These are phyloP conservation scores for Claviceps sorghi DNA, from an alignment of 2,329 filamentous ascomycete genomes.

Conservation along the genomic window DNA sequence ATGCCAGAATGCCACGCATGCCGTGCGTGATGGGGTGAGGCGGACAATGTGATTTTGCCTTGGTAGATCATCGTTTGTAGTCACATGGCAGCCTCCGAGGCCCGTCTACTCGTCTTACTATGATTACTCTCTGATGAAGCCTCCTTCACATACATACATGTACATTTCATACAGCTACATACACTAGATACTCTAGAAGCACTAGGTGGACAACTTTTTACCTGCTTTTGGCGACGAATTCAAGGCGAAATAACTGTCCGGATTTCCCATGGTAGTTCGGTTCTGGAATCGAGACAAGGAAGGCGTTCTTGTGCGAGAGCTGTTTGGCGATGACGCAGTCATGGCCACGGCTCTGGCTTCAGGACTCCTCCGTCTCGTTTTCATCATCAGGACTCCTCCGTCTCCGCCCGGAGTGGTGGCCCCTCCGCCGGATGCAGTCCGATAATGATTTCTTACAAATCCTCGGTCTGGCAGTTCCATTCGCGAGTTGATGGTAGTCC, in stretches of 20 bases:
- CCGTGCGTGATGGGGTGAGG: too few species aligned
- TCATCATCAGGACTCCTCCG: conserved; percentile 30
- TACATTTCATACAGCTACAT: neutral
- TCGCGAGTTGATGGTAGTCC: conserved; percentile 38
- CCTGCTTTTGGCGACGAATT: conserved; percentile 17
- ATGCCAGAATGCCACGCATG: too few species aligned
- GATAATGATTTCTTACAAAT: conserved; percentile 25
- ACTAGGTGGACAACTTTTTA: conserved; percentile 13
- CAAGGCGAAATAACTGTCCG: conserved; percentile 30
- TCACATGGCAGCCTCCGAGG: too few species aligned
- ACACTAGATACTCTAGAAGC: neutral
- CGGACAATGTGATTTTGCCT: too few species aligned
- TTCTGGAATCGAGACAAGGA: conserved; percentile 23
- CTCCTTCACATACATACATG: neutral
- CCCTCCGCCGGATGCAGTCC: conserved; percentile 25
- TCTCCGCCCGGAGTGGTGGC: conserved; percentile 26
- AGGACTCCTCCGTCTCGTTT: conserved; percentile 22
- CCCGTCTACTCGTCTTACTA: too few species aligned
- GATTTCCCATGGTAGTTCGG: conserved; percentile 10
- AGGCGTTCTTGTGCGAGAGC: conserved; percentile 33
- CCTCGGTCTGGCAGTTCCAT: conserved; percentile 33
- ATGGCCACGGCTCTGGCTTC: conserved; percentile 12
- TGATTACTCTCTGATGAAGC: too few species aligned
- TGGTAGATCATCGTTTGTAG: too few species aligned
- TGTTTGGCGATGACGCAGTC: conserved; percentile 27